Conservation (phyloP, 805 yeast species). For the Candida chauliodis region DNA sequence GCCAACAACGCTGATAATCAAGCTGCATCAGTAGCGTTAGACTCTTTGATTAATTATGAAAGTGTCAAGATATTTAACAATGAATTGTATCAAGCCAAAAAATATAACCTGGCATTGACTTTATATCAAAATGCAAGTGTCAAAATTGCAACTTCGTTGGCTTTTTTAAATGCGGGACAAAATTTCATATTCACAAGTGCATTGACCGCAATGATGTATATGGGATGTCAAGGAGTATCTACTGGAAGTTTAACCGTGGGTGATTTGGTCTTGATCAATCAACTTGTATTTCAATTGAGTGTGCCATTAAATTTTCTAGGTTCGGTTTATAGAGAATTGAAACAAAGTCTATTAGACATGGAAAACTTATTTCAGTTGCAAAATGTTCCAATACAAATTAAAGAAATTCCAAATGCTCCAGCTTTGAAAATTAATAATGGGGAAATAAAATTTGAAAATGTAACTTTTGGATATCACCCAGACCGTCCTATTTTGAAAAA, state of each 20-base stretch:
- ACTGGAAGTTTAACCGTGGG: slow-evolving; percentile 84
- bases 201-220: slow-evolving; percentile 93
- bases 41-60: slow-evolving; percentile 90
- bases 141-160: slow-evolving; percentile 80
- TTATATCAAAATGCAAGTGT: slow-evolving; percentile 73
- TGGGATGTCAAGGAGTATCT: slow-evolving; percentile 95
- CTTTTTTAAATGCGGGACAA: slow-evolving; percentile 76
- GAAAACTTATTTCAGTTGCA: slow-evolving; percentile 88
- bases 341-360: slow-evolving; percentile 93
- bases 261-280: slow-evolving; percentile 90
- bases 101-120: slow-evolving; percentile 71
- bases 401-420: slow-evolving; percentile 60
- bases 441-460: slow-evolving; percentile 85
- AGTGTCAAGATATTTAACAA: slow-evolving; percentile 93
- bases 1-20: slow-evolving; percentile 90
- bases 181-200: slow-evolving; percentile 82
- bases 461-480: slow-evolving; percentile 87
- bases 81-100: slow-evolving; percentile 72
- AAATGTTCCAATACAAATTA: slow-evolving; percentile 63
- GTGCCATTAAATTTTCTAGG: slow-evolving; percentile 95
- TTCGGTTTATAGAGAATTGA: slow-evolving; percentile 90
- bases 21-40: slow-evolving; percentile 93
- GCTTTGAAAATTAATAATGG: slow-evolving; percentile 57
- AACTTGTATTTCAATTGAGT: slow-evolving; percentile 90
- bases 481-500: slow-evolving; percentile 81